These are phyloP conservation scores for Talaromyces marneffei DNA, from an alignment of 2,329 filamentous ascomycete species.

Conservation along the genomic window DNA sequence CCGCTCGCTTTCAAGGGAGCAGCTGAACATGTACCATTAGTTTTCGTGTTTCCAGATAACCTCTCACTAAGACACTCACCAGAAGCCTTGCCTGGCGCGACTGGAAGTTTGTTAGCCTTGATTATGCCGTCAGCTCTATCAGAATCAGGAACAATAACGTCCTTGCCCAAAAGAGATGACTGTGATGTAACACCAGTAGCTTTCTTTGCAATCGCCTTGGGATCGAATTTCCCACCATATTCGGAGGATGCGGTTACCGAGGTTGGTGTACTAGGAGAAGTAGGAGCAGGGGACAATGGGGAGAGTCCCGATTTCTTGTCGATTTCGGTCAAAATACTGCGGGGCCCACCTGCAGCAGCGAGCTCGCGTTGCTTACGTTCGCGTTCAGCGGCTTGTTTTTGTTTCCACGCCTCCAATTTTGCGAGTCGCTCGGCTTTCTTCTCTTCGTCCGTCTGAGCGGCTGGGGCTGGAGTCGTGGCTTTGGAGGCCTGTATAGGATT, in stretches of 20 bases:
- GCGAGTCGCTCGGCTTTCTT: slow-evolving; percentile 76
- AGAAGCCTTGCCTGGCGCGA: slow-evolving; percentile 37
- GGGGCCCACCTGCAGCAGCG: slow-evolving; percentile 55
- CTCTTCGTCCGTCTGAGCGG: slow-evolving; percentile 60
- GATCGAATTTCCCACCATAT: slow-evolving; percentile 77
- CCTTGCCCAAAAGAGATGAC: slow-evolving; percentile 51
- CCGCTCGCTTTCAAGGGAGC: slow-evolving; percentile 60
- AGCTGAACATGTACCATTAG: slow-evolving; percentile 31
- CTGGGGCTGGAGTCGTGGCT: slow-evolving; percentile 39
- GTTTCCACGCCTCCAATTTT: slow-evolving; percentile 86
- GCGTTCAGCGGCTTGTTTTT: slow-evolving; percentile 70
- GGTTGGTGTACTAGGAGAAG: slow-evolving; percentile 44
- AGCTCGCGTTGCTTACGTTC: slow-evolving; percentile 66
- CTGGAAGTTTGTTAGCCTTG: slow-evolving; percentile 40
- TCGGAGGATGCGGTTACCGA: slow-evolving; percentile 28
- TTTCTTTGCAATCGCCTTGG: slow-evolving; percentile 80
- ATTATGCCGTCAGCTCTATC: slow-evolving; percentile 40
- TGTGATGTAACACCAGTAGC: slow-evolving; percentile 55
- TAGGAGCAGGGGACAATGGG: slow-evolving; percentile 47
- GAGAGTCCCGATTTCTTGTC: slow-evolving; percentile 60
- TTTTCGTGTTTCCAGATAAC: not conserved
- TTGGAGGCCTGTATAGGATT: slow-evolving; percentile 47
- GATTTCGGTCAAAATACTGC: slow-evolving; percentile 66
- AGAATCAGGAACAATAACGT: slow-evolving; percentile 47
- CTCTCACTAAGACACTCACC: slow-evolving; percentile 27